phyloP scores from a whole-genome alignment of 495 filamentous ascomycete genomes.

The Aspergillus indologenus region DNA sequence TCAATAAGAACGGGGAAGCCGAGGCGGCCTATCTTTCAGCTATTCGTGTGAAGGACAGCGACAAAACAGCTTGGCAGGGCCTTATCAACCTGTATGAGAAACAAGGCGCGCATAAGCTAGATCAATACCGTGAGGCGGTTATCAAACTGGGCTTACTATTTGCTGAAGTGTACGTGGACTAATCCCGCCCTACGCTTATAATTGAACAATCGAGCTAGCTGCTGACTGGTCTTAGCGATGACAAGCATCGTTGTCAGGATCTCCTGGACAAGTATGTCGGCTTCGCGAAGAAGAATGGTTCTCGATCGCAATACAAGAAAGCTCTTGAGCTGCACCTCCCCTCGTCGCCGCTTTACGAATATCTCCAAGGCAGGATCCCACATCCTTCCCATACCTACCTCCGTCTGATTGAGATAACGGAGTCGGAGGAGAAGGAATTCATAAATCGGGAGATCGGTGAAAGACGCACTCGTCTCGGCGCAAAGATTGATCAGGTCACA shows the following conservation, averaged over 20 bases:
- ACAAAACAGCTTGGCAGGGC: slow-evolving; percentile 82
- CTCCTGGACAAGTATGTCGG: slow-evolving; percentile 75
- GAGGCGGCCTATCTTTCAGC: slow-evolving; percentile 75
- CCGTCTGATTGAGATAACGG: slow-evolving; percentile 78
- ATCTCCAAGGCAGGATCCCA: slow-evolving; percentile 80
- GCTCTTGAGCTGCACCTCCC: slow-evolving; percentile 76
- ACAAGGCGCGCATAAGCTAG: slow-evolving; percentile 64
- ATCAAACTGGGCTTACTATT: slow-evolving; percentile 73
- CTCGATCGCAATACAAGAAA: slow-evolving; percentile 65
- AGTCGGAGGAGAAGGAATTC: slow-evolving; percentile 81
- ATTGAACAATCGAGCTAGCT: neutral
- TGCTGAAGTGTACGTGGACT: slow-evolving; percentile 55
- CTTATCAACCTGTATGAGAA: slow-evolving; percentile 82
- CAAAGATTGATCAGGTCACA: slow-evolving; percentile 75
- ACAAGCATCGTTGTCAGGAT: slow-evolving; percentile 70
- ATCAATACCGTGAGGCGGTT: slow-evolving; percentile 68
- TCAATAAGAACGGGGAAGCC: slow-evolving; percentile 63
- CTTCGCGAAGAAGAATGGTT: slow-evolving; percentile 67
- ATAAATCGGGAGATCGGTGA: slow-evolving; percentile 91
- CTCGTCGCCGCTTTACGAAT: slow-evolving; percentile 69
- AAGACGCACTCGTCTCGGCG: slow-evolving; percentile 82
- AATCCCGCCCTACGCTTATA: neutral
- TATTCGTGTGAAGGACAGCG: slow-evolving; percentile 57
- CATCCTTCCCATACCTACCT: slow-evolving; percentile 79
- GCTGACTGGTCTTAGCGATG: slow-evolving; percentile 42